Evolutionary conservation across 1,139 yeast species (phyloP), one percentile per base, ranked within the genome.

Genomic region (Magnusiomyces fungicola): DNA sequence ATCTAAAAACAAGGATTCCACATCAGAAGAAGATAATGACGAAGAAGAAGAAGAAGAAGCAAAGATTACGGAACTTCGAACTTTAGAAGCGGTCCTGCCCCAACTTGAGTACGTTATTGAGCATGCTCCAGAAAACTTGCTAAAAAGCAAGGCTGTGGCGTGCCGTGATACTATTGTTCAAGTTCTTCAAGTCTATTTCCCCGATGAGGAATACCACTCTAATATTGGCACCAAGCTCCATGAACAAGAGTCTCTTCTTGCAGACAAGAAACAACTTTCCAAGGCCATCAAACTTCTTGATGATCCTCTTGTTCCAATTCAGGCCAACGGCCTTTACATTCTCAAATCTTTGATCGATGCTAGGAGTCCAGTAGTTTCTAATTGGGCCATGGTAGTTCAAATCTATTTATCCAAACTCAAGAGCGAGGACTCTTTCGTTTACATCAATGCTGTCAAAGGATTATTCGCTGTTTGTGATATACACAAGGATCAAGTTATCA

Each of bases 361-460:
- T 18, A 70, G 69, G 39, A 29, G 36, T 21, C 25, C 18, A 10
- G 44, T 19, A 3, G 29, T 23, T 7, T 3, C 12, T 18, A 38
- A 41, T 18, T 89, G 4, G 65, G 80, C 0, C 49, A 78, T 10
- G 77, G 75, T 16, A 75, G 76, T 50, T 88, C 78, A 77, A 29
- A 67, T 88, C 18, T 86, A 85, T 61, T 61, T 86, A 42, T 69
- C 73, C 1, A 88, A 84, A 56, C 67, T 92, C 47, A 75, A 76
- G 49, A 95, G 88, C 58, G 75, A 80, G 0, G 98, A 92, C 55
- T 95, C 97, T 0, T 92, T 81, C 62, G 78, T 92, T 18, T 92
- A 87, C 62, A 65, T 92, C 50, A 90, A 86, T 61, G 85, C 83
- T 0, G 85, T 92, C 54, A 88, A 85, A 59, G 90, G 95, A 0